Evolutionary conservation across 441 rosid genomes (phyloP), one percentile per base, ranked within the genome.

Genomic region (Flueggea neowawraea): DNA sequence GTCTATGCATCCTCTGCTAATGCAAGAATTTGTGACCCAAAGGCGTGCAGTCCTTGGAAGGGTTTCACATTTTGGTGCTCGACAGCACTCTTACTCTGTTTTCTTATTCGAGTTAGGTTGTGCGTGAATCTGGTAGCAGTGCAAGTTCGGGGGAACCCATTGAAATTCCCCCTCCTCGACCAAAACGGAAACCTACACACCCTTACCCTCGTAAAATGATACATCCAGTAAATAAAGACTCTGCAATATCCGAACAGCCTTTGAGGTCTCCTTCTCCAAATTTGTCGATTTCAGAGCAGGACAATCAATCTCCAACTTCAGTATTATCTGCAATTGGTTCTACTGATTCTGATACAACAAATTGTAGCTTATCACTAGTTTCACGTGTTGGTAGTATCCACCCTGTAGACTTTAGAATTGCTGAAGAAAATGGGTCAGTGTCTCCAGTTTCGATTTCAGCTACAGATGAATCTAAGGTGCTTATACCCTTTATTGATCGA

Each of bases 131-230:
- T 16, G 73, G 67, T 64, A 63, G 63, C 48, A 50, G 49, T 5
- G 73, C 60, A 60, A 64, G 65, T 61, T 64, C 72, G 11, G 16
- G 60, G 55, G 65, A 76, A 59, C 70, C 83, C 51, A 55, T 84
- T 66, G 88, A 76, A 69, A 90, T 90, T 41, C 97, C 97, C 12
- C 97, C 96, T 52, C 93, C 97, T 60, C 87, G 97, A 12, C 97
- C 93, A 0, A 90, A 90, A 81, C 71, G 91, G 57, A 90, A 83
- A 71, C 97, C 96, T 0, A 10, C 75, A 36, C 93, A 77, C 74
- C 97, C 97, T 54, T 90, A 90, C 66, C 97, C 97, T 10, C 86
- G 94, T 16, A 88, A 88, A 71, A 60, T 65, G 50, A 72, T 67
- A 28, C 70, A 80, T 33, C 63, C 68, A 0, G 55, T 43, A 52